Conservation (phyloP, 805 yeast genomes). For the Tetrapisispora pingtungensis region DNA sequence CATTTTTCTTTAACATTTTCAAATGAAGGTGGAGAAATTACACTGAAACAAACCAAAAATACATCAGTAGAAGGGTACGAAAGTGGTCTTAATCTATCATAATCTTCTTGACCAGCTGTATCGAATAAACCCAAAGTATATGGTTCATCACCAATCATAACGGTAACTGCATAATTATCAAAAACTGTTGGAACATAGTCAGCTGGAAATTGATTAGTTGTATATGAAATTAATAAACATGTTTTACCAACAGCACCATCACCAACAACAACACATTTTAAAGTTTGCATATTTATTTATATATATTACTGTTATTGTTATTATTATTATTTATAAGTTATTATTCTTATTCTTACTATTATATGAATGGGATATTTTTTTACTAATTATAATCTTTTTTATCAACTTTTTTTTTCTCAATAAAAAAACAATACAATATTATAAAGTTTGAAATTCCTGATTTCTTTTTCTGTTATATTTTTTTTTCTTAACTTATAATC, state of each 20-base stretch:
- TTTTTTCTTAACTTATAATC: background rate
- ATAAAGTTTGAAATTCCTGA: background rate
- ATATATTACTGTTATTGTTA: background rate
- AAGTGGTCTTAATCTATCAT: slow-evolving; percentile 92
- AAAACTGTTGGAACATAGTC: slow-evolving; percentile 99
- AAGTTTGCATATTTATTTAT: slow-evolving; percentile 33
- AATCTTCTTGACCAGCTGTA: slow-evolving; percentile 99
- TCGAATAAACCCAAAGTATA: slow-evolving; percentile 94
- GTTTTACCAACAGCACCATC: slow-evolving; percentile 99
- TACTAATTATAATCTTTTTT: too few species aligned
- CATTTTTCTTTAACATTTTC: slow-evolving; percentile 97
- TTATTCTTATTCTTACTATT: too few species aligned
- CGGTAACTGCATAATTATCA: slow-evolving; percentile 90
- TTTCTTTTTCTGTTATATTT: background rate
- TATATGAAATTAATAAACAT: slow-evolving; percentile 88
- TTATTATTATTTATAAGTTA: too few species aligned
- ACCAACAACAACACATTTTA: slow-evolving; percentile 97
- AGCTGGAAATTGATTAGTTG: slow-evolving; percentile 94
- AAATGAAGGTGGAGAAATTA: slow-evolving; percentile 92
- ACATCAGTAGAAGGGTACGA: slow-evolving; percentile 97
- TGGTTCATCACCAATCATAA: slow-evolving; percentile 96
- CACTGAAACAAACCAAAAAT: slow-evolving; percentile 89
- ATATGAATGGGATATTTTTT: background rate
- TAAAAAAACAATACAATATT: too few species aligned
- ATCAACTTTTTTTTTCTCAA: too few species aligned